Conservation (phyloP, 2,329 filamentous ascomycete species). For the Beauveria varroae region DNA sequence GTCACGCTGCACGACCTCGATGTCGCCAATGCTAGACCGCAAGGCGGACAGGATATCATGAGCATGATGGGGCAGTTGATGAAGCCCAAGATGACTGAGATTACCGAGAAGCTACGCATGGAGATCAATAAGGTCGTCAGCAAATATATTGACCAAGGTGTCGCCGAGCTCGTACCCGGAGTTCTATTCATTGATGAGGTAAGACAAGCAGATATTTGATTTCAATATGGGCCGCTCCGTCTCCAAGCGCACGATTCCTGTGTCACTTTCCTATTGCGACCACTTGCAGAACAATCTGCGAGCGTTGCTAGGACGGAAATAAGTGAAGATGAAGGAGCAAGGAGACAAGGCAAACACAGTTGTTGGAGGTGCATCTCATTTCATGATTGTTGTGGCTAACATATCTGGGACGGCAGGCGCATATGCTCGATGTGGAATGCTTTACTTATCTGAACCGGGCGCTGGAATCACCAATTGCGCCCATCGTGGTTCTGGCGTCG, state of each 20-base stretch:
- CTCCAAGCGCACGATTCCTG: not conserved
- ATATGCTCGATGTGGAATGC: slow-evolving; percentile 99
- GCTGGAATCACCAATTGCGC: slow-evolving; percentile 89
- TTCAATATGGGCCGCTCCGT: not conserved
- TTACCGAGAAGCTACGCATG: slow-evolving; percentile 88
- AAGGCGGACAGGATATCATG: slow-evolving; percentile 98
- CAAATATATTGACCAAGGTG: slow-evolving; percentile 97
- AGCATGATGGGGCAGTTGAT: slow-evolving; percentile 99
- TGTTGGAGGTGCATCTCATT: not conserved
- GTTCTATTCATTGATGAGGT: slow-evolving; percentile 99
- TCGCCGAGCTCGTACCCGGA: slow-evolving; percentile 94
- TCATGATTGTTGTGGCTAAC: slow-evolving; percentile 1
- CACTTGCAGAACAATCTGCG: not conserved
- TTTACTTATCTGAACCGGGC: slow-evolving; percentile 98
- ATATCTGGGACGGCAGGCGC: slow-evolving; percentile 53
- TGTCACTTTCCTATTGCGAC: not conserved
- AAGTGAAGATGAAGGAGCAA: not conserved
- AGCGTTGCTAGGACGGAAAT: not conserved
- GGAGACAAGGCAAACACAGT: not conserved
- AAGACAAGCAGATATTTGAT: slow-evolving; percentile 22
- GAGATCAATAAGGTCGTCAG: slow-evolving; percentile 99
- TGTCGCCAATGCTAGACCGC: slow-evolving; percentile 87
- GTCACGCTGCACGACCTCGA: slow-evolving; percentile 96
- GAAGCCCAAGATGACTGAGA: slow-evolving; percentile 99
- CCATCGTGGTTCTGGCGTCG: slow-evolving; percentile 94